Evolutionary conservation across 2,329 filamentous ascomycete species (phyloP), one percentile per base, ranked within the genome.

Genomic region (Chaetomium olivaceum): DNA sequence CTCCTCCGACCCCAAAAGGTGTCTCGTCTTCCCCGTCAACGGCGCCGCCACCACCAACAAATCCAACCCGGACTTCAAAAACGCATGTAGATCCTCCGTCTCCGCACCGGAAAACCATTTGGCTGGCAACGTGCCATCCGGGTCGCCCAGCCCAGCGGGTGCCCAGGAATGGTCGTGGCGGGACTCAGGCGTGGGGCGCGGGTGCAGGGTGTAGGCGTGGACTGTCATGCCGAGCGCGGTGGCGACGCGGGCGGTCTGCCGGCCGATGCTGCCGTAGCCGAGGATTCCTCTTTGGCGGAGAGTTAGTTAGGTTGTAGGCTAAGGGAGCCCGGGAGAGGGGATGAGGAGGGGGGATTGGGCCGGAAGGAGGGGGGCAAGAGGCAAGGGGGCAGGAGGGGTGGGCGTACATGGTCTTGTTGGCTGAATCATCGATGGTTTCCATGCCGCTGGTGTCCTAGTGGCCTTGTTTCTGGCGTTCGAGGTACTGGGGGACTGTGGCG

Each of bases 151-250:
- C 0, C 88, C 87, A 0, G 87, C 86, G 0, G 91, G 86, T 39
- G 89, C 85, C 77, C 89, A 94, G 6, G 87, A 85, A 16, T 78
- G 74, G 76, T 94, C 90, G 31, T 77, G 80, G 54, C 84, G 84
- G 1, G 87, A 89, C 62, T 88, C 87, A 0, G 87, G 83, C 0
- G 90, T 92, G 9, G 80, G 75, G n/a, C 89, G 87, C 0, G 89
- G 85, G 29, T 85, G 86, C 0, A 90, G 87, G 0, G 91, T 94
- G 78, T 90, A 93, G 0, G 91, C 91, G 73, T 92, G 81, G 0
- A 94, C 85, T 31, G 87, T 81, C 83, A 91, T 89, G 21, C 91
- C 91, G 71, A 92, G 76, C 2, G 89, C 88, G 16, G 81, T 81
- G 12, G 85, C 85, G 3, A 91, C 82, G 9, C 82, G 80, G 3